Conservation (phyloP, 768 basidiomycete genomes). For the Suillus luteus region DNA sequence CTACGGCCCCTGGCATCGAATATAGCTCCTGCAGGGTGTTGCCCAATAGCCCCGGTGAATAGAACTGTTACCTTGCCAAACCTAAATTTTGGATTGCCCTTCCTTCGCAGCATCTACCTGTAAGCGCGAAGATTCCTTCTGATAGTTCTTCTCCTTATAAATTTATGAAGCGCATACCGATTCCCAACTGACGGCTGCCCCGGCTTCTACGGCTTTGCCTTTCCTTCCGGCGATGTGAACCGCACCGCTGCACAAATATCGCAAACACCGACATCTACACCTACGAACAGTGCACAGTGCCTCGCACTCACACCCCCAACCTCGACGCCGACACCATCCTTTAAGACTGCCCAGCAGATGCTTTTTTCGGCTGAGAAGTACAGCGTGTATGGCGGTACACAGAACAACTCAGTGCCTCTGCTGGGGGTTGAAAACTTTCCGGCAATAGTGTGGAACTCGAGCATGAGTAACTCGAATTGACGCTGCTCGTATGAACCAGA, state of each 20-base stretch:
- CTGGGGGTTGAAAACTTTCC: conserved; percentile 21
- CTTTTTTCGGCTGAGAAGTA: conserved; percentile 15
- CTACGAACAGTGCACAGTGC: conserved; percentile 12
- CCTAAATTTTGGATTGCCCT: conserved; percentile 13
- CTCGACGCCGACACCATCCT: conserved; percentile 28
- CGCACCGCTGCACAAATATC: conserved; percentile 22
- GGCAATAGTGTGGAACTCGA: conserved; percentile 12
- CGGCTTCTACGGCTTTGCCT: conserved; percentile 30
- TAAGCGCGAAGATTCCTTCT: conserved; percentile 1
- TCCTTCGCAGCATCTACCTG: conserved; percentile 17
- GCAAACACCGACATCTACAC: conserved; percentile 21
- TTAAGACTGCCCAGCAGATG: conserved; percentile 21
- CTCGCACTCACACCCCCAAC: conserved; percentile 29
- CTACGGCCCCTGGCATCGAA: conserved; percentile 16
- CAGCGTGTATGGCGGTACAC: conserved; percentile 22
- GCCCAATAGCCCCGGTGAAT: conserved; percentile 6
- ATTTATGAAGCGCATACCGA: conserved; percentile 27
- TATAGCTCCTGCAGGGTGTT: conserved; percentile 2
- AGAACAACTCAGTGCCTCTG: conserved; percentile 18
- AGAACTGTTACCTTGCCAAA: conserved; percentile 1
- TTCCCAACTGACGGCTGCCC: conserved; percentile 31
- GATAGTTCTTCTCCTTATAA: neutral
- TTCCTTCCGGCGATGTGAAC: conserved; percentile 27
- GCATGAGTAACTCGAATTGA: neutral
- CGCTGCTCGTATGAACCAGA: neutral